Conservation (phyloP, 208 protist genomes). For the Crithidia sp. region DNA sequence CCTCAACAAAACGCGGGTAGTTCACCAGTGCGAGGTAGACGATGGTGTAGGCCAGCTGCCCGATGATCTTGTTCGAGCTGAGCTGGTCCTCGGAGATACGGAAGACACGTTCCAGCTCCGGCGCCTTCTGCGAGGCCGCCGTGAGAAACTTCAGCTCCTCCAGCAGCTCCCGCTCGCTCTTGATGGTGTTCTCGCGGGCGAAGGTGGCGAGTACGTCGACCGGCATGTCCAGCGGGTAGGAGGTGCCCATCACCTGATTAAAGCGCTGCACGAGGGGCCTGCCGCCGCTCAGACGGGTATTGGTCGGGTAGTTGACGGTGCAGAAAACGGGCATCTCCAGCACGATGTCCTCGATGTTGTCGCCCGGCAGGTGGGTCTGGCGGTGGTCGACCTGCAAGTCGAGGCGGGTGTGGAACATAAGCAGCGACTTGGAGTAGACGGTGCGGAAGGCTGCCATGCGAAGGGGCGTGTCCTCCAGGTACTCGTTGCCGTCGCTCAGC, state of each 20-base stretch:
- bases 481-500: slow-evolving; percentile 87
- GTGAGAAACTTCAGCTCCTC: slow-evolving; percentile 86
- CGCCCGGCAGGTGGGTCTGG: slow-evolving; percentile 59
- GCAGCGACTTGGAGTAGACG: slow-evolving; percentile 87
- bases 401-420: slow-evolving; percentile 84
- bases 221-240: slow-evolving; percentile 87
- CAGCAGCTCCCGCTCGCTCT: slow-evolving; percentile 71
- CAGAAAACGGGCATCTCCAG: slow-evolving; percentile 91
- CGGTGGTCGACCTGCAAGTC: slow-evolving; percentile 90
- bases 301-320: slow-evolving; percentile 86
- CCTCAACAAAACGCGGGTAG: slow-evolving; percentile 75
- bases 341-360: slow-evolving; percentile 77
- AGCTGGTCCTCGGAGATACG: slow-evolving; percentile 81
- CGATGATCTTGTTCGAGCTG: slow-evolving; percentile 84
- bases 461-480: slow-evolving; percentile 80
- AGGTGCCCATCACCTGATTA: slow-evolving; percentile 88
- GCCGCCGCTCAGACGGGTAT: slow-evolving; percentile 86
- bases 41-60: slow-evolving; percentile 90
- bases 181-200: slow-evolving; percentile 66
- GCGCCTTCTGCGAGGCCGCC: slow-evolving; percentile 63
- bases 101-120: slow-evolving; percentile 85
- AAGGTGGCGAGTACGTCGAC: slow-evolving; percentile 90
- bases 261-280: slow-evolving; percentile 87
- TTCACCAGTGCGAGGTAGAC: slow-evolving; percentile 87
- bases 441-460: slow-evolving; percentile 88